Conservation (phyloP, 129 eudicot genomes). For the Ambrosia artemisiifolia region DNA sequence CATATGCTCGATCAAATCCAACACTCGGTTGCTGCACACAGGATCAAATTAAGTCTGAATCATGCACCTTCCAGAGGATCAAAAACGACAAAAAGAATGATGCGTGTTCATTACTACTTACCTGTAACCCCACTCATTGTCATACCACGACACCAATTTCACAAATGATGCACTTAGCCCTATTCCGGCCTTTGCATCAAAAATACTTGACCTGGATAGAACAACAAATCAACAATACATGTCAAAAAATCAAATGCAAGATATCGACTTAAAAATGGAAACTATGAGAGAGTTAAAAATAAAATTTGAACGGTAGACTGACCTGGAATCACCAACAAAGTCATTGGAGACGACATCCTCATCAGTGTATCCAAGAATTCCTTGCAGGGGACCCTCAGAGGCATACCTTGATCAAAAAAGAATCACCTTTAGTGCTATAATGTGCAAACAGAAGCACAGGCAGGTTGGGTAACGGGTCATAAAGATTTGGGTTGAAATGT, state of each 20-base stretch:
- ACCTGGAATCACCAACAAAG: slow-evolving; percentile 97
- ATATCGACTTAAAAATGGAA: background rate
- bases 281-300: background rate
- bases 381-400: slow-evolving; percentile 79
- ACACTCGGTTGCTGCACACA: slow-evolving; percentile 80
- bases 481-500: background rate
- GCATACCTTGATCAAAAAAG: slow-evolving; percentile 53
- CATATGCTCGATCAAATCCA: slow-evolving; percentile 95
- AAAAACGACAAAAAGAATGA: background rate
- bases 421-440: background rate
- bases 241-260: background rate
- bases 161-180: slow-evolving; percentile 75
- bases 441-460: background rate
- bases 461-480: background rate
- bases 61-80: background rate
- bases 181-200: slow-evolving; percentile 91
- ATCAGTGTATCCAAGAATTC: slow-evolving; percentile 95
- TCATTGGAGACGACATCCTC: slow-evolving; percentile 97
- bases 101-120: slow-evolving; percentile 12
- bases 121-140: slow-evolving; percentile 99
- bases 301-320: background rate
- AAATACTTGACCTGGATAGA: slow-evolving; percentile 72
- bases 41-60: background rate
- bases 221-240: background rate
- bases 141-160: slow-evolving; percentile 90